These are phyloP conservation scores for Lentinula sp. DNA, from an alignment of 768 basidiomycete species.

Conservation along the genomic window DNA sequence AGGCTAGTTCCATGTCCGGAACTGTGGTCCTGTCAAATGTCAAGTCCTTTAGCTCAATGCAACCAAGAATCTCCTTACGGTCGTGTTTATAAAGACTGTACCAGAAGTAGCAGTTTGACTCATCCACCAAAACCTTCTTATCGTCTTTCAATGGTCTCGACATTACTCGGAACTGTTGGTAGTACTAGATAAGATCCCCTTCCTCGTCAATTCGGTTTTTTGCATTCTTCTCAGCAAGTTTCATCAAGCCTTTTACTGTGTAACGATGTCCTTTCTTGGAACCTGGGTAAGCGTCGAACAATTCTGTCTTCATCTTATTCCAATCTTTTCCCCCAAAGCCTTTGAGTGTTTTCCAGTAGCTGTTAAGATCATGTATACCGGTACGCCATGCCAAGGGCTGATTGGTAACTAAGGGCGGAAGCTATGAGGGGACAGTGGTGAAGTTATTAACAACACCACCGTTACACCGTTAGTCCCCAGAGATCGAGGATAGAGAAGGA, in stretches of 20 bases:
- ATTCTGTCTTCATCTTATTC: constrained; percentile 7
- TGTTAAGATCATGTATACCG: too few relatives aligned
- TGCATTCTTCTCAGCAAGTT: neutral
- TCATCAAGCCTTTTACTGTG: neutral
- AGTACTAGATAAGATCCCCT: neutral
- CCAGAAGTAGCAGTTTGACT: neutral
- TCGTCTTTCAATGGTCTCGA: neutral
- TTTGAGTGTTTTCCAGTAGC: too few relatives aligned
- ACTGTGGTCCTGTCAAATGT: neutral
- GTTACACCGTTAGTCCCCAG: too few relatives aligned
- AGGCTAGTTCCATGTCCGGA: too few relatives aligned
- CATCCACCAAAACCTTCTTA: neutral
- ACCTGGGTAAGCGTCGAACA: constrained; percentile 5
- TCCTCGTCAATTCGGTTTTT: neutral
- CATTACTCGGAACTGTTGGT: neutral
- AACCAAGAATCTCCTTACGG: neutral
- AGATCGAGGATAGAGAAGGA: too few relatives aligned
- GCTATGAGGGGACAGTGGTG: too few relatives aligned
- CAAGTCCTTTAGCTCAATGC: constrained; percentile 1
- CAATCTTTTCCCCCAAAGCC: constrained; percentile 7
- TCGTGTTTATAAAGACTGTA: neutral
- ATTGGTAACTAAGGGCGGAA: too few relatives aligned
- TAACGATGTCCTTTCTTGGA: neutral
- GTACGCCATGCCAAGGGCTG: too few relatives aligned
- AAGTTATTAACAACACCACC: too few relatives aligned